Base-by-base conservation (phyloP, 2,329 filamentous ascomycete genomes). In the Sporothrix brasiliensis region DNA sequence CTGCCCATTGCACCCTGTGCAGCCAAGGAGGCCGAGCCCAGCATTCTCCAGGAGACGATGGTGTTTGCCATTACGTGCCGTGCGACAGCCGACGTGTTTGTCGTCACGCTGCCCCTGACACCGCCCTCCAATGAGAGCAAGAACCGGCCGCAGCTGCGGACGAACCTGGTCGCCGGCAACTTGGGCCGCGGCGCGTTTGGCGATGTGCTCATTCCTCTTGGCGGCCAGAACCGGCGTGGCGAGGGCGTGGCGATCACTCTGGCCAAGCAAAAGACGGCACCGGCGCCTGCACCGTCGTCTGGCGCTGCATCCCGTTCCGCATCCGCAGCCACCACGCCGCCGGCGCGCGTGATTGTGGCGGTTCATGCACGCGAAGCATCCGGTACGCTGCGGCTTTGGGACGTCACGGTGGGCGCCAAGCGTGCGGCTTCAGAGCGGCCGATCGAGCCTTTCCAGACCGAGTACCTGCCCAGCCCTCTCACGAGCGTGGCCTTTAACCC, bases 171-270 rank as follows among this genome's bases (percentile, higher is more conserved):
- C 67, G 83, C 84, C 9, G 85, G 83, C 24, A 84, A 82, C 72
- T 85, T 85, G 49, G 88, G 88, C 21, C 86, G 84, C 44, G 87
- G 88, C 52, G 83, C 83, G n/a, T 90, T 88, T 87, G 87, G 87
- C 7, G 88, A 90, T 78, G 84, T 83, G 0, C 78, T 90, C 30
- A 81, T 84, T 1, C 76, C 84, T 13, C 81, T 91, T 7, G 79
- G 79, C 21, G 87, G 88, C 1, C 86, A 88, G 75, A 79, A 80
- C 60, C 85, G 81, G 72, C 79, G 81, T 39, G 85, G 85, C 44
- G 82, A 87, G 71, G 86, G 86, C 5, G 76, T 90, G 13, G 85
- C 88, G 1, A 83, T 90, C 70, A 84, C 83, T 1, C 71, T 75
- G 2, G 73, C 72, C 34, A 75, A 74, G 49, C 69, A 74, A 63